Percentiles rank a stretch among this genome's conserved stretches.
Evolutionary conservation across 805 yeast species (phyloP).

Genomic region (Cyberlindnera petersonii): DNA sequence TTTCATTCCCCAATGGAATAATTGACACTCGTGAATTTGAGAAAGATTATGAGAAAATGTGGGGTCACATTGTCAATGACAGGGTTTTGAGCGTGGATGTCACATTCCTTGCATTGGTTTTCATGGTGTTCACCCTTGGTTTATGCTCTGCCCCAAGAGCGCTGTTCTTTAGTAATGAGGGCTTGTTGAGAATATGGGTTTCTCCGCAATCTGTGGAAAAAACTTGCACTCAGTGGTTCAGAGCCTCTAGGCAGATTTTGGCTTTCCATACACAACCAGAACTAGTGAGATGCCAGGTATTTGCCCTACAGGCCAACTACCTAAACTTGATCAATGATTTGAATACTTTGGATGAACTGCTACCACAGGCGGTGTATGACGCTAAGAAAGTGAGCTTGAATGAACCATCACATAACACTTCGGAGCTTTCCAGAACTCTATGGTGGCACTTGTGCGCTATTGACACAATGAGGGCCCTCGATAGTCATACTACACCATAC

Average conservation of each 20-base stretch:
- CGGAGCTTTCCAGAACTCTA: slow-evolving; percentile 6
- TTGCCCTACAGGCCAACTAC: slow-evolving; percentile 9
- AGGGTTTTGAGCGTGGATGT: slow-evolving; percentile 12
- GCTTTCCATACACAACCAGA: slow-evolving; percentile 10
- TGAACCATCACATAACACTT: slow-evolving; percentile 1
- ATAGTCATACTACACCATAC: slow-evolving; percentile 7
- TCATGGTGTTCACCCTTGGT: slow-evolving; percentile 13
- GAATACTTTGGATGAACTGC: slow-evolving; percentile 7
- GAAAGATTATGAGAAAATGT: slow-evolving; percentile 13
- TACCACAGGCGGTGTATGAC: slow-evolving; percentile 10
- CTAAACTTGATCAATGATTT: slow-evolving; percentile 6
- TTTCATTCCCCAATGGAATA: slow-evolving; percentile 6
- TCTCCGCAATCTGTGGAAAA: slow-evolving; percentile 1
- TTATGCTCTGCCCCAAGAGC: slow-evolving; percentile 12
- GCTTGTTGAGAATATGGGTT: slow-evolving; percentile 5
- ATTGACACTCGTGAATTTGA: slow-evolving; percentile 14
- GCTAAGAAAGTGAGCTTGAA: slow-evolving; percentile 6
- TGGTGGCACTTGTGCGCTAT: slow-evolving; percentile 17
- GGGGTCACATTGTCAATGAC: slow-evolving; percentile 10
- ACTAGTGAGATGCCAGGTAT: slow-evolving; percentile 6
- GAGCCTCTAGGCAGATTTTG: slow-evolving; percentile 18
- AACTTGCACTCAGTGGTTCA: slow-evolving; percentile 14
- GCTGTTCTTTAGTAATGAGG: slow-evolving; percentile 9
- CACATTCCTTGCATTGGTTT: slow-evolving; percentile 12
- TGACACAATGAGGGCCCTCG: slow-evolving; percentile 15